These are phyloP conservation scores for Yamadazyma sp. DNA, from an alignment of 805 yeast genomes.

Conservation along the genomic window DNA sequence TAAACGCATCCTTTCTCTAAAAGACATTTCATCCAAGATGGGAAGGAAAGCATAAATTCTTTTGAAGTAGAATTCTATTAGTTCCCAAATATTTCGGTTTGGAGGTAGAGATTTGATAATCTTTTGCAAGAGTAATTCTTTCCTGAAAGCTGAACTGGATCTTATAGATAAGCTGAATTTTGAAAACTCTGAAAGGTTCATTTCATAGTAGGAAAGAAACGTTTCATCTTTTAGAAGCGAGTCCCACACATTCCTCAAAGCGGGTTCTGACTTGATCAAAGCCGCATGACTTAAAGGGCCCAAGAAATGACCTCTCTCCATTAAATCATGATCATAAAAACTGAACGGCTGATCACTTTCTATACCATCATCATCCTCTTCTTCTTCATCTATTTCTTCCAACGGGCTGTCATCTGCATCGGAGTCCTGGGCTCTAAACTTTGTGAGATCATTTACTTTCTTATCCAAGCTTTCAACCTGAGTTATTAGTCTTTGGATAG, in stretches of 20 bases:
- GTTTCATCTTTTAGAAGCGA: background rate
- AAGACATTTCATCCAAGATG: slow-evolving; percentile 56
- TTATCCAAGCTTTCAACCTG: slow-evolving; percentile 7
- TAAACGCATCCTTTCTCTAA: slow-evolving; percentile 39
- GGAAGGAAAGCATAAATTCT: slow-evolving; percentile 63
- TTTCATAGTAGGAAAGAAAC: background rate
- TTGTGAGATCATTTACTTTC: slow-evolving; percentile 1
- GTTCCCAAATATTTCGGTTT: slow-evolving; percentile 39
- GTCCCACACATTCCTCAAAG: slow-evolving; percentile 2
- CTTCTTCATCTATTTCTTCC: slow-evolving; percentile 1
- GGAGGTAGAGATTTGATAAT: slow-evolving; percentile 9
- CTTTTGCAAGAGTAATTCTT: slow-evolving; percentile 3
- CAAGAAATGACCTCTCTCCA: slow-evolving; percentile 4
- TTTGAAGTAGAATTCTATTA: slow-evolving; percentile 58
- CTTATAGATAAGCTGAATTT: background rate
- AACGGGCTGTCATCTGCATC: background rate
- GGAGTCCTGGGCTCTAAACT: background rate
- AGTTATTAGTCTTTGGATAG: slow-evolving; percentile 1
- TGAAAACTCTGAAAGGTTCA: background rate
- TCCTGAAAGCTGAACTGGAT: background rate
- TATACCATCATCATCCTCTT: slow-evolving; percentile 4
- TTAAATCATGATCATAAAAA: slow-evolving; percentile 4
- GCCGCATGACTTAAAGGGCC: slow-evolving; percentile 4
- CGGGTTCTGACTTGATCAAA: slow-evolving; percentile 6
- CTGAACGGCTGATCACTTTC: background rate